Evolutionary conservation across 1,139 yeast genomes (phyloP).

Genomic region (Lodderomyces jiufengensis): DNA sequence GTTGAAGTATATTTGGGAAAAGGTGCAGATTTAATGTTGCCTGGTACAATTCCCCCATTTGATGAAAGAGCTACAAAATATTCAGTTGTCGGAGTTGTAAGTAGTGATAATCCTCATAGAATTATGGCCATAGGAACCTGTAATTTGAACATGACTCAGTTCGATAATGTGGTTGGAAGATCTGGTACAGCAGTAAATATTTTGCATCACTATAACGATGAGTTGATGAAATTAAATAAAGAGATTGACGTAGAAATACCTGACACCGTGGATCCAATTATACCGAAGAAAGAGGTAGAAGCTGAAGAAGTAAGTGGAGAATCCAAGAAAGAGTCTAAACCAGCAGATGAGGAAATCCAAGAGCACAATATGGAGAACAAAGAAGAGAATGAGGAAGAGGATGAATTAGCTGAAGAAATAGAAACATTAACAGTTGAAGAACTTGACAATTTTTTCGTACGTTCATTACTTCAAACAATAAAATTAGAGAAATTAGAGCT

Average conservation of each 20-base stretch:
- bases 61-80: conserved; percentile 48
- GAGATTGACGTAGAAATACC: conserved; percentile 44
- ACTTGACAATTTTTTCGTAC: conserved; percentile 70
- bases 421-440: conserved; percentile 53
- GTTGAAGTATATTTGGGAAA: conserved; percentile 50
- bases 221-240: conserved; percentile 44
- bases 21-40: conserved; percentile 91
- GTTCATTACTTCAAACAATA: conserved; percentile 67
- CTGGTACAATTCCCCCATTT: conserved; percentile 83
- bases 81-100: conserved; percentile 68
- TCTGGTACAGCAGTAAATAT: conserved; percentile 68
- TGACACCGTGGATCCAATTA: conserved; percentile 22
- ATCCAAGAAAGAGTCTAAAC: neutral
- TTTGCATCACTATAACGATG: conserved; percentile 54
- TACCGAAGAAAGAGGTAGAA: conserved; percentile 19
- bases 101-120: conserved; percentile 56
- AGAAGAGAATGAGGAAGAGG: conserved; percentile 25
- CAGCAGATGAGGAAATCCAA: conserved; percentile 1
- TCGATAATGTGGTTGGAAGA: conserved; percentile 46
- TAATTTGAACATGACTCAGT: conserved; percentile 44
- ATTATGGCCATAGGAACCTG: conserved; percentile 76
- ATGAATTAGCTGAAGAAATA: conserved; percentile 11
- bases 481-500: conserved; percentile 51
- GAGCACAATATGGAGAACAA: neutral
- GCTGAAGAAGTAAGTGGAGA: conserved; percentile 13